phyloP scores from a whole-genome alignment of 768 basidiomycete genomes.

The Lenzites betulinus region DNA sequence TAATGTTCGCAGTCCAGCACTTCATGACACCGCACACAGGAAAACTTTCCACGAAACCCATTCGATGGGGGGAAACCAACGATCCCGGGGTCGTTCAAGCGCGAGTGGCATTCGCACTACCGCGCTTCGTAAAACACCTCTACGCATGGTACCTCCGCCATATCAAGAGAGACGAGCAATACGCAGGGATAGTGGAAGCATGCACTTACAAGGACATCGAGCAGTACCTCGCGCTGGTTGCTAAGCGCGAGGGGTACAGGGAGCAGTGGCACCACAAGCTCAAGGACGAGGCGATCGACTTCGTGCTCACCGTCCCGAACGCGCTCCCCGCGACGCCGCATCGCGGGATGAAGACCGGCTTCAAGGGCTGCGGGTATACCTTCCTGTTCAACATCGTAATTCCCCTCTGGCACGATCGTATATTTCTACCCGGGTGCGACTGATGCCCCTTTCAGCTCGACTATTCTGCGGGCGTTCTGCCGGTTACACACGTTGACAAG shows the following conservation, averaged over 20 bases:
- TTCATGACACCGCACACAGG: conserved; percentile 2
- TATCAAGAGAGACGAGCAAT: conserved; percentile 26
- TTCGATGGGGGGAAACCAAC: conserved; percentile 28
- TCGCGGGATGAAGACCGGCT: conserved; percentile 36
- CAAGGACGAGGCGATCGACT: conserved; percentile 36
- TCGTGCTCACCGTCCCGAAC: conserved; percentile 43
- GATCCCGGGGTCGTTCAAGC: conserved; percentile 27
- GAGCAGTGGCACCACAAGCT: conserved; percentile 31
- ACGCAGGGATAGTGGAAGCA: conserved; percentile 28
- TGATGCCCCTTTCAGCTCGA: conserved; percentile 39
- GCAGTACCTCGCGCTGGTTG: conserved; percentile 32
- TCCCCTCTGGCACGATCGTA: not conserved
- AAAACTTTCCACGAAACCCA: conserved; percentile 24
- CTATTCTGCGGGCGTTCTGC: conserved; percentile 48
- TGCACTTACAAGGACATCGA: conserved; percentile 30
- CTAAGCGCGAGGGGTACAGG: conserved; percentile 33
- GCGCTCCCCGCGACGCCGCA: conserved; percentile 42
- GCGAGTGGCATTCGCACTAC: conserved; percentile 24
- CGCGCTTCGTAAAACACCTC: conserved; percentile 28
- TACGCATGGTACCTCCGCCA: conserved; percentile 33
- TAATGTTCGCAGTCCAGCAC: not conserved
- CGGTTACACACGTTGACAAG: conserved; percentile 45
- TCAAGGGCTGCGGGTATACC: conserved; percentile 35
- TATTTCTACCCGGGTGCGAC: not conserved
- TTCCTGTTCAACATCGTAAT: conserved; percentile 50